phyloP scores from a whole-genome alignment of 108 stramenopile genomes.

The Nitzschia palea region DNA sequence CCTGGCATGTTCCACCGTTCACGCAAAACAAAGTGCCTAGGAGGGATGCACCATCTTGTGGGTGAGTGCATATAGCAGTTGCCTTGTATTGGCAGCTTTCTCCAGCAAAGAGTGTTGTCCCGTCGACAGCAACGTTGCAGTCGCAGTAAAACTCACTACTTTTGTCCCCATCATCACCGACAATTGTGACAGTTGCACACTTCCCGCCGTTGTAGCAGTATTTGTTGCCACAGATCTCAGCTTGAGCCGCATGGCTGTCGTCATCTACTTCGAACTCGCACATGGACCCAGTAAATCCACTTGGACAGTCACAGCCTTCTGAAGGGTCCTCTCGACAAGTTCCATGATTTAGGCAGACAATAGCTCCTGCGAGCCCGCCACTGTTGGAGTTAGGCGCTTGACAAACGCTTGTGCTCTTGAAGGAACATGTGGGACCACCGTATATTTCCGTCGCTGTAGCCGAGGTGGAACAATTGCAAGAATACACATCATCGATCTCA shows the following conservation, averaged over 20 bases:
- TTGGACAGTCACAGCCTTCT: constrained; percentile 31
- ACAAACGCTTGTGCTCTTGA: not conserved
- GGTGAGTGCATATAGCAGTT: not conserved
- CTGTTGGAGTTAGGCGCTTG: not conserved
- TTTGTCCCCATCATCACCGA: not conserved
- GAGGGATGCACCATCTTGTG: constrained; percentile 1
- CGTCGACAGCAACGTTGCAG: constrained; percentile 21
- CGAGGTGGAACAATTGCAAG: constrained; percentile 51
- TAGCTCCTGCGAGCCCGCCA: not conserved
- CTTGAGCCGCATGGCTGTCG: not conserved
- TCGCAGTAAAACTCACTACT: constrained; percentile 22
- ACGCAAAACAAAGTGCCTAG: constrained; percentile 18
- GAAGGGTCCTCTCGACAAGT: constrained; percentile 19
- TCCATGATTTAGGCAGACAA: constrained; percentile 29
- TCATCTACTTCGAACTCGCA: constrained; percentile 23
- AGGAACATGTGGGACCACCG: constrained; percentile 11
- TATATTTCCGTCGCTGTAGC: not conserved
- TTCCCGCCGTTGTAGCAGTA: constrained; percentile 22
- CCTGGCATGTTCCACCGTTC: constrained; percentile 33
- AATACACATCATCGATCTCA: not conserved
- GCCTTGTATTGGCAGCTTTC: constrained; percentile 18
- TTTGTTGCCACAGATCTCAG: constrained; percentile 1
- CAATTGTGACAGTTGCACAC: constrained; percentile 7
- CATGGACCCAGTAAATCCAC: constrained; percentile 28
- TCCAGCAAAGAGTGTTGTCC: constrained; percentile 3